A percentile compares a stretch with the other conserved stretches of the same genome.
These are phyloP conservation scores for Triticum dicoccoides DNA, from an alignment of 176 grass and related monocot species.

Conservation along the genomic window DNA sequence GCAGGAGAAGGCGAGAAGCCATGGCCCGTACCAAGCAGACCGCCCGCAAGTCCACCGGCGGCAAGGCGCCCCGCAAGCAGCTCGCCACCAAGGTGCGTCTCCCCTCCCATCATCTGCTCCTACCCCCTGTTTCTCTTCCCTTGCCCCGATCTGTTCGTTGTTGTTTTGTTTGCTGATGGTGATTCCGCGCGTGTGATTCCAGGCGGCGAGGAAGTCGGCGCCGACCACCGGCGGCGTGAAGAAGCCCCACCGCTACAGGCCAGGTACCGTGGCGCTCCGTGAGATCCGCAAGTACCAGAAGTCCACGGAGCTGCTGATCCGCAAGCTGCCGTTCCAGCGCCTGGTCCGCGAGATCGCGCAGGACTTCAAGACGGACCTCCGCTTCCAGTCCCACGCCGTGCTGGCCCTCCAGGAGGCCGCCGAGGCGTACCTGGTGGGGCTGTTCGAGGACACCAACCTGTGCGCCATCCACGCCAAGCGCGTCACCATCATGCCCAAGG, in stretches of 20 bases:
- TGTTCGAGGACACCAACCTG: constrained; percentile 77
- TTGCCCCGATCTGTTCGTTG: neutral
- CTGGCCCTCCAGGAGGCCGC: constrained; percentile 84
- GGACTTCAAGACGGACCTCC: constrained; percentile 94
- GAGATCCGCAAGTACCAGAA: constrained; percentile 99
- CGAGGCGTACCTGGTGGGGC: constrained; percentile 79
- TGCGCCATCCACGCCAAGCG: constrained; percentile 83
- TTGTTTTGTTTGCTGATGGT: neutral
- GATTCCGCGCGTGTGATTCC: no score
- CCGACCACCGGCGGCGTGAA: constrained; percentile 88
- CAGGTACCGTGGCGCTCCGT: constrained; percentile 58
- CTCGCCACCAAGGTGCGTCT: constrained; percentile 71
- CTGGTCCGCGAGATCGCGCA: constrained; percentile 83
- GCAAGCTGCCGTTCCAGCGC: constrained; percentile 88
- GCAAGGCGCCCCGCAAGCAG: constrained; percentile 84
- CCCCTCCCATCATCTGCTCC: neutral
- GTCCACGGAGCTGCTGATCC: constrained; percentile 92
- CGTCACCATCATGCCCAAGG: constrained; percentile 83
- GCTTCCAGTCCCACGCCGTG: constrained; percentile 84
- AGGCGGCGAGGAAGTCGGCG: constrained; percentile 82
- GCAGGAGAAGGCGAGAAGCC: neutral
- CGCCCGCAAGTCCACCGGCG: constrained; percentile 80
- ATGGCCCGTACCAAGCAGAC: constrained; percentile 96
- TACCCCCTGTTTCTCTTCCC: no score
- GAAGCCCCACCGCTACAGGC: constrained; percentile 88